Conservation (phyloP, 306 rosid genomes). For the Cucurbita argyrosperma region DNA sequence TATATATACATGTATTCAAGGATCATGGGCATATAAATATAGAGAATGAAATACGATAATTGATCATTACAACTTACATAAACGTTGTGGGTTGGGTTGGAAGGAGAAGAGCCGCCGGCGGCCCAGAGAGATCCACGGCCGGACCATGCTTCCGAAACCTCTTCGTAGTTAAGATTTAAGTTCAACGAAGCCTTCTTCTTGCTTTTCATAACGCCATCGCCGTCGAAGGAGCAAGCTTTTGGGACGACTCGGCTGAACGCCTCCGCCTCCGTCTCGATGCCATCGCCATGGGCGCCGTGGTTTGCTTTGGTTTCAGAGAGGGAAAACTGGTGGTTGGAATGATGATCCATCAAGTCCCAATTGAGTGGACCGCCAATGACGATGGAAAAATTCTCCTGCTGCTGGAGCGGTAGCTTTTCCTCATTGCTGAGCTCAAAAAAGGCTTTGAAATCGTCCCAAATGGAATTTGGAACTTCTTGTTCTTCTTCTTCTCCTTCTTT, state of each 20-base stretch:
- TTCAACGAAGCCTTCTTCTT: not conserved
- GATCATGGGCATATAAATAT: too few species aligned
- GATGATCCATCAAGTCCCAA: not conserved
- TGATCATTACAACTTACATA: not conserved
- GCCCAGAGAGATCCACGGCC: slow-evolving; percentile 1
- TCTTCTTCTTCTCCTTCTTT: not conserved
- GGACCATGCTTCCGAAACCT: not conserved
- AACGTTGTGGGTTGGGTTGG: not conserved
- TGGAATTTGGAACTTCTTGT: not conserved
- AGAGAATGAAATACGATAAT: too few species aligned
- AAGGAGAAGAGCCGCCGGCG: not conserved
- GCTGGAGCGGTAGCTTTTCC: not conserved
- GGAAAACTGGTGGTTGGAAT: too few species aligned
- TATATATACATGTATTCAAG: too few species aligned
- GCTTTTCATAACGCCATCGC: not conserved
- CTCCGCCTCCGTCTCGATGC: too few species aligned
- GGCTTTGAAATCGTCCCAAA: not conserved
- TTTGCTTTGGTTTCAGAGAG: too few species aligned
- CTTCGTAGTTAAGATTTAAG: not conserved
- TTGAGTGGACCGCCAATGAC: too few species aligned
- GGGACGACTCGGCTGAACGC: too few species aligned
- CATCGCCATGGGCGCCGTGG: too few species aligned
- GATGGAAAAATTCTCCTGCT: too few species aligned
- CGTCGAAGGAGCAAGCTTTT: not conserved
- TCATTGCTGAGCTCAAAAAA: not conserved